Percentiles rank a stretch among this genome's conserved stretches.
These are phyloP conservation scores for Cyclostephanos tholiformis DNA, from an alignment of 108 stramenopile genomes.

Conservation along the genomic window DNA sequence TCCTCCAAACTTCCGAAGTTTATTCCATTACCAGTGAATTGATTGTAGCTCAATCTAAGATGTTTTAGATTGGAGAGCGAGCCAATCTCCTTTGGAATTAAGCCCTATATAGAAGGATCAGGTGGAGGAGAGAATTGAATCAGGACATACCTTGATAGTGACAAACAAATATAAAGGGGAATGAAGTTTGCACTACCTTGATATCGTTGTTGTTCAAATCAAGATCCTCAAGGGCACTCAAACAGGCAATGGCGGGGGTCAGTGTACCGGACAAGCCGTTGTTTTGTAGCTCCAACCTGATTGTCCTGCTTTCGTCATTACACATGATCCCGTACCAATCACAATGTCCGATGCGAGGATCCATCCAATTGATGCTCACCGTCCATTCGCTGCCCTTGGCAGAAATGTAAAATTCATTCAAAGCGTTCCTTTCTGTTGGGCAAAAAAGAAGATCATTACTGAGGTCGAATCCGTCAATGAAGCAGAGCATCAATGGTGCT, in stretches of 20 bases:
- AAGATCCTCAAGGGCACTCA: constrained; percentile 51
- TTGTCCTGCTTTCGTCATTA: background rate
- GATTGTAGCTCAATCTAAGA: constrained; percentile 57
- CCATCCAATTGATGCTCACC: constrained; percentile 5
- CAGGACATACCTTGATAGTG: background rate
- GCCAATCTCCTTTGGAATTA: constrained; percentile 60
- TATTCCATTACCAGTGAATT: constrained; percentile 36
- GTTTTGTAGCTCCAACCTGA: constrained; percentile 10
- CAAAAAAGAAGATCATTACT: constrained; percentile 10
- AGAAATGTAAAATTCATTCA: constrained; percentile 21
- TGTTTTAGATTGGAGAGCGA: constrained; percentile 45
- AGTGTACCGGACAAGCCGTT: constrained; percentile 54
- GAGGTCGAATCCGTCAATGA: constrained; percentile 13
- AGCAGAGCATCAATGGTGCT: background rate
- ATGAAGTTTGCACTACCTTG: background rate
- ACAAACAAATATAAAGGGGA: background rate
- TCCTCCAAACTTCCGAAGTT: background rate
- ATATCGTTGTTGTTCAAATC: constrained; percentile 56
- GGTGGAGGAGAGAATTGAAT: background rate
- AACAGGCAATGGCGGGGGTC: constrained; percentile 44
- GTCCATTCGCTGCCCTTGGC: constrained; percentile 35
- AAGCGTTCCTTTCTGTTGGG: constrained; percentile 26
- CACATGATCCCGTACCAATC: constrained; percentile 23
- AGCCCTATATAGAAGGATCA: constrained; percentile 38
- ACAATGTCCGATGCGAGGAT: constrained; percentile 9